Conservation (phyloP, 441 rosid species). For the Theobroma grandiflorum region DNA sequence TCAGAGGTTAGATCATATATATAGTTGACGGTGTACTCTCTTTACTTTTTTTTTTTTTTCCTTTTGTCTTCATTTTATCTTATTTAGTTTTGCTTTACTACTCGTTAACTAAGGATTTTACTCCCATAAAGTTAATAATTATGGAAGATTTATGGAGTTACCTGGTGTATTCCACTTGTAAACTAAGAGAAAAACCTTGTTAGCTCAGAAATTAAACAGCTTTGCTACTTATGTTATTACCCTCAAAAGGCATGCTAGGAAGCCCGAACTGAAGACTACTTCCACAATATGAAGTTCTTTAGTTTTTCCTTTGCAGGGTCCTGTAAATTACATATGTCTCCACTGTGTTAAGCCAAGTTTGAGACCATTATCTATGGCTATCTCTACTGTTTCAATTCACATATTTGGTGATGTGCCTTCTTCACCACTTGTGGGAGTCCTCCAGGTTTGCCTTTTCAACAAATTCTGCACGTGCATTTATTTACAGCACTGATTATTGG, state of each 20-base stretch:
- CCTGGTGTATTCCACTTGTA: background rate
- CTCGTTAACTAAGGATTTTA: background rate
- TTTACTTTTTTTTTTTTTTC: no score
- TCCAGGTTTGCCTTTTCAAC: slow-evolving; percentile 51
- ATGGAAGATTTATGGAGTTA: background rate
- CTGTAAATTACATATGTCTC: slow-evolving; percentile 67
- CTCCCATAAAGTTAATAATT: background rate
- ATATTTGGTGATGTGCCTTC: slow-evolving; percentile 80
- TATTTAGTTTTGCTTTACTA: background rate
- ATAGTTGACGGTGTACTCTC: background rate
- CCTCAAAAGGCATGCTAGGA: background rate
- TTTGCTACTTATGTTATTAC: background rate
- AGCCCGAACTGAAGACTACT: slow-evolving; percentile 12
- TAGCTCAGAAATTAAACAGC: background rate
- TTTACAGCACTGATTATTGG: background rate
- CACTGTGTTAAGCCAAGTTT: slow-evolving; percentile 67
- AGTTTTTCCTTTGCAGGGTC: slow-evolving; percentile 48
- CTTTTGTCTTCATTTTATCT: background rate
- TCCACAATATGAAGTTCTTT: slow-evolving; percentile 6
- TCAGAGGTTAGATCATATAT: background rate
- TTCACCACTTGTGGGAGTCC: slow-evolving; percentile 70
- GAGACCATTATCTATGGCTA: slow-evolving; percentile 75
- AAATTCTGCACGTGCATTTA: background rate
- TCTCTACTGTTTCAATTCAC: slow-evolving; percentile 73
- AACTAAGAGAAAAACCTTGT: background rate